A percentile compares a stretch with the other conserved stretches of the same genome.
Conservation (phyloP, 2,329 filamentous ascomycete species). For the Beauveria sp. region DNA sequence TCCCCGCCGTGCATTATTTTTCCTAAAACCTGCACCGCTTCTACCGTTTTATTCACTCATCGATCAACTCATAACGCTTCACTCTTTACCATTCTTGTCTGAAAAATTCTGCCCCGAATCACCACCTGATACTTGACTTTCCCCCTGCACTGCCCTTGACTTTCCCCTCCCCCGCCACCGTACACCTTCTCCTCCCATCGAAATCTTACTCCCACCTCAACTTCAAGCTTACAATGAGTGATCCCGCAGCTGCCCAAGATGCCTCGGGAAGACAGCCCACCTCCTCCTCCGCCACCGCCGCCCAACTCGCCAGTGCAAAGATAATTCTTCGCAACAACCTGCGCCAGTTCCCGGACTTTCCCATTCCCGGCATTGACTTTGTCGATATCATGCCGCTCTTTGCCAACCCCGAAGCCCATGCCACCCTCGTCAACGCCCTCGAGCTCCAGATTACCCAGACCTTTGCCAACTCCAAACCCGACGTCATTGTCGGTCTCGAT, state of each 20-base stretch:
- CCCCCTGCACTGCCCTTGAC: not conserved
- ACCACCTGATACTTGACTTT: conserved; percentile 3
- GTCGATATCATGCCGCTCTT: conserved; percentile 98
- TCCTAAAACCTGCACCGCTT: not conserved
- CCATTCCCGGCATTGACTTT: conserved; percentile 85
- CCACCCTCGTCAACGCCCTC: conserved; percentile 71
- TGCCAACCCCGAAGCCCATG: conserved; percentile 65
- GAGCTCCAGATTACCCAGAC: conserved; percentile 69
- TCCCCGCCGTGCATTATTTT: not conserved
- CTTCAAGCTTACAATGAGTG: conserved; percentile 18
- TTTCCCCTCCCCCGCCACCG: not conserved
- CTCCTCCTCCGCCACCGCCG: conserved; percentile 52
- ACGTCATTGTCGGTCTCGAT: conserved; percentile 89
- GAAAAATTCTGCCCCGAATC: not conserved
- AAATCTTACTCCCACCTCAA: not conserved
- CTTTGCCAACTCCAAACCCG: conserved; percentile 57
- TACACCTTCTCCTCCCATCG: not conserved
- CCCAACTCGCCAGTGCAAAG: conserved; percentile 62
- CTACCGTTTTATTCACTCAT: conserved; percentile 7
- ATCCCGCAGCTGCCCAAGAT: conserved; percentile 37
- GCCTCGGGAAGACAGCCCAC: conserved; percentile 56
- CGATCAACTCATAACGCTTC: conserved; percentile 3
- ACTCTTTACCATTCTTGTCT: not conserved
- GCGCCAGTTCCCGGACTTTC: conserved; percentile 87
- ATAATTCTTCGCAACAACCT: conserved; percentile 65